phyloP scores from a whole-genome alignment of 164 flowering plant species.

The Liquidambar formosana region DNA sequence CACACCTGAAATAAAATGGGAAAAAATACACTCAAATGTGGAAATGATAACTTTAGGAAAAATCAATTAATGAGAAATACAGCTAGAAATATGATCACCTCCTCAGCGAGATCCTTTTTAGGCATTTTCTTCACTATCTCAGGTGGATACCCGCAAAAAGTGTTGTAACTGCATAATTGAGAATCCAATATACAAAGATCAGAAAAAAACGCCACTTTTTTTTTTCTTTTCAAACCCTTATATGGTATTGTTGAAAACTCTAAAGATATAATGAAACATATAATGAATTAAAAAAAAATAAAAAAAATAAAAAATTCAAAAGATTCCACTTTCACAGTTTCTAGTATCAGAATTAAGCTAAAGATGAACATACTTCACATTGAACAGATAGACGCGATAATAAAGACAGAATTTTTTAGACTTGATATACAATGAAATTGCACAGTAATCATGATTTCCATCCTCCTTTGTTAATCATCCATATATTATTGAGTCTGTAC shows the following conservation, averaged over 20 bases:
- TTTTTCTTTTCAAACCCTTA: not conserved
- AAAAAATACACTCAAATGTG: not conserved
- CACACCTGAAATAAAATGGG: slow-evolving; percentile 44
- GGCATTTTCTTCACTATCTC: slow-evolving; percentile 80
- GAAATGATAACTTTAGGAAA: not conserved
- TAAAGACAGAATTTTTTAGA: too few species aligned
- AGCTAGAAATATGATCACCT: slow-evolving; percentile 34
- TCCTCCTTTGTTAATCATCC: too few species aligned
- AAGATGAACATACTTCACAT: too few species aligned
- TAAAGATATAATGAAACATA: not conserved
- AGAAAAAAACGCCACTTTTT: not conserved
- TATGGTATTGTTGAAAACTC: not conserved
- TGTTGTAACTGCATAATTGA: slow-evolving; percentile 49
- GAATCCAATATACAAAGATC: slow-evolving; percentile 5
- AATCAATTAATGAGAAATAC: not conserved
- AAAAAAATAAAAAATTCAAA: too few species aligned
- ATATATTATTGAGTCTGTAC: too few species aligned
- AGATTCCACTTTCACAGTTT: not conserved
- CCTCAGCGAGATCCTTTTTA: slow-evolving; percentile 78
- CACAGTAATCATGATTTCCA: too few species aligned
- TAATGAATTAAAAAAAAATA: not conserved
- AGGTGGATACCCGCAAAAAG: slow-evolving; percentile 54
- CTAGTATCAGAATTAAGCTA: too few species aligned
- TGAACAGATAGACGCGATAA: too few species aligned
- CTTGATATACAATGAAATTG: too few species aligned